Evolutionary conservation across 768 basidiomycete genomes (phyloP).

Genomic region (Tylopilus subfusipes): DNA sequence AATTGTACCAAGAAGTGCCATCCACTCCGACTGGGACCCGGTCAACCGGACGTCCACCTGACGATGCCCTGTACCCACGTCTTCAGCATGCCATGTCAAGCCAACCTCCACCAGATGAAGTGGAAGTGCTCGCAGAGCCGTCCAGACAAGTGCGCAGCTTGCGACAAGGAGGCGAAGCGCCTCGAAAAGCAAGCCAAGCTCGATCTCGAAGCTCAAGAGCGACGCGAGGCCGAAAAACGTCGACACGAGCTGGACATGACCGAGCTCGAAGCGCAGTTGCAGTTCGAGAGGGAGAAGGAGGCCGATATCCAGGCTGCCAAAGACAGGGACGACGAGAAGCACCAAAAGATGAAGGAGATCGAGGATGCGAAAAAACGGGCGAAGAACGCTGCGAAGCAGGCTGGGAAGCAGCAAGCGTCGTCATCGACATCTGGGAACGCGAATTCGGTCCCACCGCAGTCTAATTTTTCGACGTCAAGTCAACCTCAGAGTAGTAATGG

Average conservation of each 20-base stretch:
- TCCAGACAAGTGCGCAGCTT: constrained; percentile 41
- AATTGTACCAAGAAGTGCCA: constrained; percentile 61
- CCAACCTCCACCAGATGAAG: constrained; percentile 39
- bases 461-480: neutral
- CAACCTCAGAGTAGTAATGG: neutral
- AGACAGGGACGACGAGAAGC: constrained; percentile 13
- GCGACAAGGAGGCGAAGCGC: constrained; percentile 41
- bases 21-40: constrained; percentile 49
- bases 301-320: constrained; percentile 10
- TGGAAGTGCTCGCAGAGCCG: constrained; percentile 43
- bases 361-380: constrained; percentile 7
- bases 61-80: constrained; percentile 41
- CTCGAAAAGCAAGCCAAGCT: constrained; percentile 39
- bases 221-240: constrained; percentile 43
- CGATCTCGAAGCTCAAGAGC: constrained; percentile 40
- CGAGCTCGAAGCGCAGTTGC: constrained; percentile 10
- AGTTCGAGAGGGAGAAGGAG: constrained; percentile 6
- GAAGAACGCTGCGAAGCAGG: constrained; percentile 7
- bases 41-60: constrained; percentile 19
- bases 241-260: constrained; percentile 33
- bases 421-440: neutral
- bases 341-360: constrained; percentile 8
- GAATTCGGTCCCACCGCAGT: neutral
- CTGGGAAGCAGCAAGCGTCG: neutral
- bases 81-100: constrained; percentile 38